Evolutionary conservation across 345 rosid species (phyloP).

Genomic region (Lepidium aucheri): DNA sequence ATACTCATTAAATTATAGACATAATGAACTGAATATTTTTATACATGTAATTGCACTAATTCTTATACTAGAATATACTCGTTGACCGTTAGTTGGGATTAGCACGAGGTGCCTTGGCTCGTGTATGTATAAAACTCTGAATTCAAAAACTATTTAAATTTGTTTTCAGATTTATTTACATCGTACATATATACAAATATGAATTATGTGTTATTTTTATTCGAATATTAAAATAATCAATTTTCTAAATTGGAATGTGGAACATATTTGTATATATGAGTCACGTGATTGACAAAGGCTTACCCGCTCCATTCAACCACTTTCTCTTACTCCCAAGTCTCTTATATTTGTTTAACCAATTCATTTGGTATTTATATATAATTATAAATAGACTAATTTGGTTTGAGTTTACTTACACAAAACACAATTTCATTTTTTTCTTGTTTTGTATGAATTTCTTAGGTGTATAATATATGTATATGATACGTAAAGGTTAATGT

Average conservation of each 20-base stretch:
- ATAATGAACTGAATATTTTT: not conserved
- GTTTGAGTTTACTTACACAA: too few species aligned
- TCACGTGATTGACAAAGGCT: conserved; percentile 14
- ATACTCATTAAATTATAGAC: not conserved
- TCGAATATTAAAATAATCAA: too few species aligned
- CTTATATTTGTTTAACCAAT: not conserved
- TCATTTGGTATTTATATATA: not conserved
- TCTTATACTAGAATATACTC: not conserved
- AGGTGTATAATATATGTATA: too few species aligned
- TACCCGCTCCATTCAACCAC: conserved; percentile 14
- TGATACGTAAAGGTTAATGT: too few species aligned
- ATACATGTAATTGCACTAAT: not conserved
- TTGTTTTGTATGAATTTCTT: too few species aligned
- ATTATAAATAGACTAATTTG: not conserved
- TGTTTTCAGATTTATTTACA: too few species aligned
- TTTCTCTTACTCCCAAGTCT: conserved; percentile 5
- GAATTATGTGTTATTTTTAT: too few species aligned
- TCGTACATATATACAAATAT: too few species aligned
- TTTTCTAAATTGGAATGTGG: too few species aligned
- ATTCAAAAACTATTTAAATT: not conserved
- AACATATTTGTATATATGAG: not conserved
- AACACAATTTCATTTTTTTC: too few species aligned
- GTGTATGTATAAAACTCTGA: not conserved
- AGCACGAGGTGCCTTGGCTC: not conserved
- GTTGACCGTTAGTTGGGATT: conserved; percentile 18